A percentile compares a stretch with the other conserved stretches of the same genome.
phyloP scores from a whole-genome alignment of 1,139 yeast genomes.

The Taphrina communis region DNA sequence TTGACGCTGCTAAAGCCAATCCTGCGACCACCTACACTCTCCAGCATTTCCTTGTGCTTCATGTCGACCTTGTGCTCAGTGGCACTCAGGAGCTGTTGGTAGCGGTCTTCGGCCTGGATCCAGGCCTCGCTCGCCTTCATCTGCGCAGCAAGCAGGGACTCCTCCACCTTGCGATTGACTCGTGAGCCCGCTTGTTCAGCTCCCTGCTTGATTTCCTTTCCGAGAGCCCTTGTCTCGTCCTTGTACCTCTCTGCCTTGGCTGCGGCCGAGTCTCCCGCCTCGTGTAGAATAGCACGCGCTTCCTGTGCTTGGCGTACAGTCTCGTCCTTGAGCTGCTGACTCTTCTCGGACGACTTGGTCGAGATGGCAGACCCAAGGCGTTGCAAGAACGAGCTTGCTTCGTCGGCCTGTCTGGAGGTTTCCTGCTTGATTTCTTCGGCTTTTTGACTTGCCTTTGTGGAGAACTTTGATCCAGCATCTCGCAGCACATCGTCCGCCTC shows the following conservation, averaged over 20 bases:
- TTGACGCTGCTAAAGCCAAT: constrained; percentile 34
- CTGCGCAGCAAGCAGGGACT: constrained; percentile 19
- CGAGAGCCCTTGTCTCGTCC: not conserved
- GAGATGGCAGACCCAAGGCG: not conserved
- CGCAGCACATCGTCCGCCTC: not conserved
- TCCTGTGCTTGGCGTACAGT: not conserved
- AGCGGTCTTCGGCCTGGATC: constrained; percentile 24
- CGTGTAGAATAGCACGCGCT: not conserved
- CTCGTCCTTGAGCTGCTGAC: constrained; percentile 11
- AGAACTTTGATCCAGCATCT: not conserved
- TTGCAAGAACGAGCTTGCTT: constrained; percentile 1
- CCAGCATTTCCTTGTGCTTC: constrained; percentile 23
- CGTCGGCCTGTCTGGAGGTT: constrained; percentile 16
- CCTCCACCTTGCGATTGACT: constrained; percentile 5
- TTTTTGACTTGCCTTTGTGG: not conserved
- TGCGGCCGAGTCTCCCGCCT: not conserved
- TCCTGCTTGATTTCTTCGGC: not conserved
- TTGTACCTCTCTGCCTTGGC: not conserved
- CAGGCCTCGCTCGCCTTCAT: constrained; percentile 27
- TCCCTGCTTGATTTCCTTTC: not conserved
- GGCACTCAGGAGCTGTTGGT: constrained; percentile 9
- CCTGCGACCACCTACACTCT: constrained; percentile 19
- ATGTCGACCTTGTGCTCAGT: constrained; percentile 8
- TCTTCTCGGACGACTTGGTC: constrained; percentile 9
- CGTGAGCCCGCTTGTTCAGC: not conserved